Base-by-base conservation (phyloP, 495 filamentous ascomycete genomes). In the Thermochaetoides thermophila region DNA sequence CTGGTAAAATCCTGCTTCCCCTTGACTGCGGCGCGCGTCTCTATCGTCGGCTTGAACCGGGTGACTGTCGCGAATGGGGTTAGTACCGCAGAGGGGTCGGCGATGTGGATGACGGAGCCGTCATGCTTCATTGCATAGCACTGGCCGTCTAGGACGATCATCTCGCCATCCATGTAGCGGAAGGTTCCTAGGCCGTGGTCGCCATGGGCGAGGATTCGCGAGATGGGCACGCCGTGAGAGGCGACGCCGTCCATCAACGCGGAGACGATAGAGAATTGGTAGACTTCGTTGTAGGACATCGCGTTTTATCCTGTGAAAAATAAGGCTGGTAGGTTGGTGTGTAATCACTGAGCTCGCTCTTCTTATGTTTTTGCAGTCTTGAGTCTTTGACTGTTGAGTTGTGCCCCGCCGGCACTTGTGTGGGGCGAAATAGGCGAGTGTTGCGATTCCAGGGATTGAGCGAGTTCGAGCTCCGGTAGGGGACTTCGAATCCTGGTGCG, bases 171-270 rank as follows among this genome's bases (percentile, higher is more conserved):
- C 43, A 72, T 61, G 37, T 45, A 33, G 8, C 40, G 38, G 35
- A 69, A 61, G n/a, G 68, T 70, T 12, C 68, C 68, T 0, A 70
- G 55, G 15, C 68, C 66, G 44, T 64, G 61, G 46, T 59, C 51
- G 48, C 68, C 65, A 38, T 66, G 57, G 0, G 31, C 15, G 19
- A 61, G 49, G 14, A 68, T 34, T 3, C 49, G 27, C 6, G 56
- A 42, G 17, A 62, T 48, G 3, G 46, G 43, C 18, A 55, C 51
- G 18, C 64, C 64, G 9, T 46, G 43, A 1, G 56, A 49, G 37
- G 55, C 56, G 28, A 68, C 51, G 38, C 65, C 66, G 28, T 63
- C 55, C 65, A 72, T 68, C 1, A 72, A 55, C 25, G 66, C 64
- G 15, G 59, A 60, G 16, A 69, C 39, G 27, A 67, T 49, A 26